A percentile compares a stretch with the other conserved stretches of the same genome.
Conservation (phyloP, 169 alveolate genomes). For the Plasmodium fragile region DNA sequence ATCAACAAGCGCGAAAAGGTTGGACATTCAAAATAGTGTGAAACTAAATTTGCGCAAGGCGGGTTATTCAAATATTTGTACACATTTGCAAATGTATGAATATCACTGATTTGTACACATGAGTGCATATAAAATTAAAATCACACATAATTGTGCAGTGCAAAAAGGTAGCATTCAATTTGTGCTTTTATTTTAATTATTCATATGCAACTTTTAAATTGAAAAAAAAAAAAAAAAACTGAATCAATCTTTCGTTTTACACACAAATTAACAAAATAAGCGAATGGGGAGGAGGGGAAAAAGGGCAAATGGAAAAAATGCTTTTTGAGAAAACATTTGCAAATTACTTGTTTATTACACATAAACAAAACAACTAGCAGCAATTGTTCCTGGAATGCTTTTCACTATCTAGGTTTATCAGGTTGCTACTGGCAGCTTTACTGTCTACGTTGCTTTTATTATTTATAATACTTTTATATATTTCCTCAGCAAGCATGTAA, state of each 20-base stretch:
- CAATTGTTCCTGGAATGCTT: slow-evolving; percentile 39
- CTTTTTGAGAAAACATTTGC: neutral
- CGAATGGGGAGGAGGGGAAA: neutral
- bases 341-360: slow-evolving; percentile 6
- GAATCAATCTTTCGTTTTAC: slow-evolving; percentile 20
- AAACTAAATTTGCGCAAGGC: neutral
- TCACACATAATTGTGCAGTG: slow-evolving; percentile 36
- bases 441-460: slow-evolving; percentile 22
- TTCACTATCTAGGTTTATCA: slow-evolving; percentile 62
- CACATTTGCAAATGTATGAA: slow-evolving; percentile 20
- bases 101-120: slow-evolving; percentile 6
- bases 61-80: slow-evolving; percentile 18
- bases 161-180: slow-evolving; percentile 12
- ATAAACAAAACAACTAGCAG: slow-evolving; percentile 44
- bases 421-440: slow-evolving; percentile 41
- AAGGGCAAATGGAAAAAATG: neutral
- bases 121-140: slow-evolving; percentile 9
- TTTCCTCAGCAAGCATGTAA: slow-evolving; percentile 82
- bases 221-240: slow-evolving; percentile 32
- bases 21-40: slow-evolving; percentile 58
- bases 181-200: slow-evolving; percentile 37
- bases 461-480: slow-evolving; percentile 64
- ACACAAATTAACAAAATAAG: slow-evolving; percentile 27
- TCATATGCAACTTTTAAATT: slow-evolving; percentile 38
- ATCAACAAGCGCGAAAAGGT: slow-evolving; percentile 38